phyloP scores from a whole-genome alignment of 1,284 basidiomycete genomes.

The Boletus hoseneyae region DNA sequence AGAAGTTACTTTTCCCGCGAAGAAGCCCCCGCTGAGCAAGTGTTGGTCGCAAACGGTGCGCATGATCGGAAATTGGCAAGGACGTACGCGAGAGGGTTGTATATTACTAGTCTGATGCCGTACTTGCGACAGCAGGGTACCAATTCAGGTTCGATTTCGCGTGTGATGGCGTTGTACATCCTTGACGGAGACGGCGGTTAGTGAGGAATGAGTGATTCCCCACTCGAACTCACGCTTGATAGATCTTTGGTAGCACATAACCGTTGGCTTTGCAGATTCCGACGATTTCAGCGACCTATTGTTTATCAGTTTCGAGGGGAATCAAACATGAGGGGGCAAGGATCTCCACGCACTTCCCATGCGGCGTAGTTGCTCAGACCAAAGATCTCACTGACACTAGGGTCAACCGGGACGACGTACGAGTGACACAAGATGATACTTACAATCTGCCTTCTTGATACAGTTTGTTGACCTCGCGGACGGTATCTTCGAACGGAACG shows the following conservation, averaged over 20 bases:
- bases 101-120: conserved; percentile 49
- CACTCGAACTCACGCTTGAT: conserved; percentile 39
- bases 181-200: conserved; percentile 15
- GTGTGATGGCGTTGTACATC: conserved; percentile 53
- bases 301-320: background rate
- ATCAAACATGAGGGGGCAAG: background rate
- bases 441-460: conserved; percentile 39
- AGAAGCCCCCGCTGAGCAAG: conserved; percentile 13
- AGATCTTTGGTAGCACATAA: conserved; percentile 51
- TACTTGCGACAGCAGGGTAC: conserved; percentile 55
- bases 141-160: conserved; percentile 52
- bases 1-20: conserved; percentile 41
- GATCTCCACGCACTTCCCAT: conserved; percentile 20
- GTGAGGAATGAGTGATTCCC: too few relatives aligned
- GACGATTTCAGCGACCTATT: conserved; percentile 52
- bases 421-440: conserved; percentile 3
- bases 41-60: background rate
- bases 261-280: conserved; percentile 49
- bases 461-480: conserved; percentile 46
- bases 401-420: background rate
- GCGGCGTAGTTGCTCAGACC: conserved; percentile 31
- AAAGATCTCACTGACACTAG: conserved; percentile 26
- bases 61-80: background rate
- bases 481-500: conserved; percentile 47
- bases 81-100: conserved; percentile 35